phyloP scores from a whole-genome alignment of 306 rosid genomes.

The Biancaea sappan region DNA sequence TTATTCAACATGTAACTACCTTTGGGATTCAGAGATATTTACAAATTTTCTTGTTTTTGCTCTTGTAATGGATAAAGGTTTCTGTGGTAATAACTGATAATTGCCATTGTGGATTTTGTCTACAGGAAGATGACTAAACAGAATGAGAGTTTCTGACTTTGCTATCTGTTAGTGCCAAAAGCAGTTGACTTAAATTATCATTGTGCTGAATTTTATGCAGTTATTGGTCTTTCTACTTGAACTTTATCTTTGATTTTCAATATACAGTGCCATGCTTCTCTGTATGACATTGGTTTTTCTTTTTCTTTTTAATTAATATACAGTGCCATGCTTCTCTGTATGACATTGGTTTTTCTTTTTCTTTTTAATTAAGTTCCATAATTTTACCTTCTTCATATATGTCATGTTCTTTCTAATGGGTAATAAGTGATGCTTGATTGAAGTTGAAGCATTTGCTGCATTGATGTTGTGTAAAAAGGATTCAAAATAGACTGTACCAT shows the following conservation, averaged over 20 bases:
- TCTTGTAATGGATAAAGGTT: constrained; percentile 3
- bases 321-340: neutral
- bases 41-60: constrained; percentile 10
- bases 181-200: neutral
- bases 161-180: neutral
- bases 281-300: neutral
- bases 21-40: constrained; percentile 14
- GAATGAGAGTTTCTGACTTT: neutral
- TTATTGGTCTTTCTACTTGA: neutral
- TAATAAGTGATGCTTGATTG: neutral
- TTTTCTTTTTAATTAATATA: neutral
- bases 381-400: neutral
- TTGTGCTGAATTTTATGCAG: neutral
- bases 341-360: neutral
- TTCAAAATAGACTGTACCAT: neutral
- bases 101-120: neutral
- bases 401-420: neutral
- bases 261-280: neutral
- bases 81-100: neutral
- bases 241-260: neutral
- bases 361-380: neutral
- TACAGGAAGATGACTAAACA: neutral
- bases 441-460: neutral
- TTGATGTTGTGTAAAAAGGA: neutral
- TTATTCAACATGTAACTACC: neutral